These are phyloP conservation scores for Xylaria sp. DNA, from an alignment of 2,329 filamentous ascomycete species.

Conservation along the genomic window DNA sequence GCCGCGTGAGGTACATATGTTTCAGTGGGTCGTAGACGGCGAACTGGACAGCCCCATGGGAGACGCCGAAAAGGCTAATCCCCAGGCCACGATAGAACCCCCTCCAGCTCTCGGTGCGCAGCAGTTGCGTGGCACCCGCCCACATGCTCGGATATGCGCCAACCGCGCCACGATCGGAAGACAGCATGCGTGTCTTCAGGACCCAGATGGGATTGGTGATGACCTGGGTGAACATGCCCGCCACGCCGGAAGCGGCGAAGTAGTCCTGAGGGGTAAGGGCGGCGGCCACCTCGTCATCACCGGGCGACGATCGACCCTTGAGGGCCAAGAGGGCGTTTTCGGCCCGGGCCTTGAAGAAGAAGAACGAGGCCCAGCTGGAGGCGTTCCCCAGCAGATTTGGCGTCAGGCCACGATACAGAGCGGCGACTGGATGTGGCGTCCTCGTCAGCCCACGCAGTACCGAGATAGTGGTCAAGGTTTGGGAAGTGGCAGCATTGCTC, in stretches of 20 bases:
- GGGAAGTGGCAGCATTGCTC: constrained; percentile 53
- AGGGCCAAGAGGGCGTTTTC: constrained; percentile 59
- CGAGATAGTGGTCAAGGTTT: constrained; percentile 61
- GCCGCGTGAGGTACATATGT: constrained; percentile 64
- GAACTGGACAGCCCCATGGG: constrained; percentile 94
- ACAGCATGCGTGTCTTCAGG: constrained; percentile 96
- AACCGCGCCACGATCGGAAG: constrained; percentile 76
- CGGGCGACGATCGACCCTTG: constrained; percentile 41
- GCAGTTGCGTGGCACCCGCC: constrained; percentile 75
- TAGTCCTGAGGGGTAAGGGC: constrained; percentile 75
- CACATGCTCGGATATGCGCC: constrained; percentile 86
- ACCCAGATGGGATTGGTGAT: constrained; percentile 98
- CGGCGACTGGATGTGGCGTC: constrained; percentile 68
- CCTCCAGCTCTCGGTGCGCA: constrained; percentile 74
- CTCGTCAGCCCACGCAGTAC: constrained; percentile 62
- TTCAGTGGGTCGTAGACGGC: constrained; percentile 86
- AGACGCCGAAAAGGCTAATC: constrained; percentile 85
- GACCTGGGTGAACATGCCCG: constrained; percentile 79
- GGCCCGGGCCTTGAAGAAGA: constrained; percentile 75
- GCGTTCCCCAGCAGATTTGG: constrained; percentile 94
- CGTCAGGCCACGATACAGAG: constrained; percentile 88
- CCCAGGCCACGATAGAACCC: constrained; percentile 91
- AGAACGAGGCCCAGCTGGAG: constrained; percentile 91
- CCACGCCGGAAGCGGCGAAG: constrained; percentile 78
- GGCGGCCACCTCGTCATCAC: constrained; percentile 34